Base-by-base conservation (phyloP, 2,329 filamentous ascomycete species). In the Colletotrichum orchidophilum region DNA sequence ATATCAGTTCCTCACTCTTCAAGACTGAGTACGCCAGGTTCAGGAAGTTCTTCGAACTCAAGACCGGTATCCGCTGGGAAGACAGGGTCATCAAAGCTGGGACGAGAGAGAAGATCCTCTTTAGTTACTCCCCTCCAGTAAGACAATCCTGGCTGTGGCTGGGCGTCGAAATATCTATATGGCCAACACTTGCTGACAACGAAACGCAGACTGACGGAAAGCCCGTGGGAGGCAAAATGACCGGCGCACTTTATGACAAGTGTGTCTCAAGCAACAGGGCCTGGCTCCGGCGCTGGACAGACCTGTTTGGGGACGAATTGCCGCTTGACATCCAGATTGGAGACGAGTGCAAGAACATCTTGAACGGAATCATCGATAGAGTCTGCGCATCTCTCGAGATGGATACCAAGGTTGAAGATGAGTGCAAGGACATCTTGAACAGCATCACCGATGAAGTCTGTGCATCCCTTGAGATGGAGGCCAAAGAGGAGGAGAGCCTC, bases 51-150 rank as follows among this genome's bases (percentile, higher is more conserved):
- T 94, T 94, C 77, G 78, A 77, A 12, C 80, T 82, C 8, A 89
- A 89, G 77, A 90, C 90, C 0, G 87, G 88, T 0, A 81, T 90
- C 11, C 77, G 82, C 1, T 94, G 91, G 92, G 83, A 87, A n/a
- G 81, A 90, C 53, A 83, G 89, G 15, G 77, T 88, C 1, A 64
- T 79, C 5, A 76, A 77, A 58, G 76, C 79, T 35, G 78, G 77
- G 5, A 81, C 78, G 1, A 80, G 72, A 63, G 77, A 79, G 3
- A 66, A 67, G 11, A 75, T 73, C 0, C 76, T 74, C 26, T 88
- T 87, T 70, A 80, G 81, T 55, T 88, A 88, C 66, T 54, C 76
- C n/a, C 83, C 84, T 9, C 86, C 86, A 50, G 86, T 87, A 77
- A 77, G 85, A 33, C 29, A 9, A 18, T 9, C 31, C 29, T 11